Evolutionary conservation across 805 yeast species (phyloP).

Genomic region (Cyberlindnera suaveolens): DNA sequence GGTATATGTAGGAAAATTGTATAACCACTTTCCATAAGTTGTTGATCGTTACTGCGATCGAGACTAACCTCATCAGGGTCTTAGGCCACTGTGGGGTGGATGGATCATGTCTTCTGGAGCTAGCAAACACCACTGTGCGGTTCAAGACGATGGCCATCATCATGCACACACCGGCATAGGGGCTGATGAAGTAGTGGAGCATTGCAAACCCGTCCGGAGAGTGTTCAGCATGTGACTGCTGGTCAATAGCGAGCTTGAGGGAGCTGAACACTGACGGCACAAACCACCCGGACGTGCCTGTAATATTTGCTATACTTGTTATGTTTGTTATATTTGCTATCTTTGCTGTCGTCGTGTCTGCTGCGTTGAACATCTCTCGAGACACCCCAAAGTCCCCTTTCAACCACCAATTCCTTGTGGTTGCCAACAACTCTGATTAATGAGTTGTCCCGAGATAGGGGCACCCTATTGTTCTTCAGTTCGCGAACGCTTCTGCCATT

Average conservation of each 20-base stretch:
- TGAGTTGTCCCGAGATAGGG: too few relatives aligned
- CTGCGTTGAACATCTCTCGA: too few relatives aligned
- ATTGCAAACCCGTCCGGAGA: conserved; percentile 2
- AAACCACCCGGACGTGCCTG: not conserved
- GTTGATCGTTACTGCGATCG: conserved; percentile 27
- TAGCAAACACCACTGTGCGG: conserved; percentile 52
- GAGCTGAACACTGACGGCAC: conserved; percentile 1
- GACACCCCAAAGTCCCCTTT: too few relatives aligned
- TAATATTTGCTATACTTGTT: not conserved
- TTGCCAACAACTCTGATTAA: too few relatives aligned
- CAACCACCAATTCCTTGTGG: too few relatives aligned
- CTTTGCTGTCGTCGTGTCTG: too few relatives aligned
- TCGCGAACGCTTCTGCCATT: too few relatives aligned
- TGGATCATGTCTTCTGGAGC: conserved; percentile 29
- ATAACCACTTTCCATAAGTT: conserved; percentile 18
- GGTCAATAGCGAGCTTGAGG: conserved; percentile 8
- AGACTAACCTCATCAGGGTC: conserved; percentile 31
- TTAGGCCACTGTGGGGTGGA: conserved; percentile 17
- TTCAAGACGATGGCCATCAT: conserved; percentile 52
- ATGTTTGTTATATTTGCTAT: too few relatives aligned
- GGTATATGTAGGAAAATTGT: conserved; percentile 6
- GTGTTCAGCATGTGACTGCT: conserved; percentile 7
- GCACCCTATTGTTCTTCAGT: too few relatives aligned
- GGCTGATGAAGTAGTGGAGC: conserved; percentile 40
- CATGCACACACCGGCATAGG: conserved; percentile 49